Evolutionary conservation across 2,329 filamentous ascomycete species (phyloP), one percentile per base, ranked within the genome.

Genomic region (Rhynchosporium graminicola): DNA sequence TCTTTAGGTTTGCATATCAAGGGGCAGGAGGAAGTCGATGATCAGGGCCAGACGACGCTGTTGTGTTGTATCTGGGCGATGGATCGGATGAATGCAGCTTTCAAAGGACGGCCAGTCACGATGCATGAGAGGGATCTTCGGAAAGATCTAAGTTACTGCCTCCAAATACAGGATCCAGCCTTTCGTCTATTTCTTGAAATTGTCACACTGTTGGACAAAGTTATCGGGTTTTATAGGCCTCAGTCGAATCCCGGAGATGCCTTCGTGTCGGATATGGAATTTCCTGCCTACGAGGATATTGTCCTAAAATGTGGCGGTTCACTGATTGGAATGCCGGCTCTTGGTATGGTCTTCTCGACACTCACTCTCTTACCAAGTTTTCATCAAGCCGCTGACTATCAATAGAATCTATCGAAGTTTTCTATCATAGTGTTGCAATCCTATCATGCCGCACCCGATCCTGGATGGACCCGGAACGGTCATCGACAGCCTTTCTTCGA

Each of bases 391-490:
- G 46, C 42, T 57, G 45, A 60, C 6, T 20, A 10, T 12, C 43
- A 85, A 84, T 80, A 7, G 62, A 59, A 10, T 87, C 85, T 0
- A 78, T 88, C 6, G 85, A 88, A 67, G 80, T 83, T 0, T 80
- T 88, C 15, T 88, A 88, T 68, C 84, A 88, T 67, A 83, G 85
- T 3, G 82, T 88, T 6, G 82, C 84, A 42, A 86, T 88, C 8
- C 75, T 88, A 1, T 87, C 85, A 0, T 87, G 83, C 56, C 80
- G 85, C n/a, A 66, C 70, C 1, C 68, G 65, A 59, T 57, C 52
- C 10, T 66, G 64, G 61, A 65, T 63, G 28, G 59, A 64, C 10
- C 63, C 68, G 9, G 61, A 64, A 20, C 63, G 64, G 1, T 68
- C 68, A 42, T 68, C 70, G 2, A 56, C 60, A 12, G 65, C 70